Evolutionary conservation across 2,329 filamentous ascomycete species (phyloP), one percentile per base, ranked within the genome.

Genomic region (Myrmaecium sp.): DNA sequence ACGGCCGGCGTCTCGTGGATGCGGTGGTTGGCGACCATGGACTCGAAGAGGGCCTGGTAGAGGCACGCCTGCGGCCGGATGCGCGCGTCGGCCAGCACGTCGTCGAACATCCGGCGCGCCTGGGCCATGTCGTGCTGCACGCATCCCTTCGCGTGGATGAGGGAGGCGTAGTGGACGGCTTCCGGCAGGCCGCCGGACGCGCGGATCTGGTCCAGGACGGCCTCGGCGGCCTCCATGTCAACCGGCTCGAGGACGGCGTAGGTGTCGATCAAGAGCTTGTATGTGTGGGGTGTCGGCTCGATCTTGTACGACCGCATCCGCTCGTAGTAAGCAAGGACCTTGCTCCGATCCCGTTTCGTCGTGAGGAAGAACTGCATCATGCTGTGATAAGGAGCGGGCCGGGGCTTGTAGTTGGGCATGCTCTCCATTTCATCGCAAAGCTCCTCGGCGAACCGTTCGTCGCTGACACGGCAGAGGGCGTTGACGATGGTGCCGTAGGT

Each of bases 311-410:
- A 65, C 49, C 76, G 72, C 89, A 98, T 95, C 35, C 86, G 80
- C 53, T 92, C 76, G 48, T 92, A 95, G 64, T 95, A 98, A 17
- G 74, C 66, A 14, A 98, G 65, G 4, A 94, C 86, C 69, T 95
- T 95, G 51, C 65, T 60, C 57, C 89, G 86, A 52, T 98, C 86
- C 28, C 83, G 81, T 69, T 95, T 95, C 29, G 86, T 95, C 30
- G 81, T 92, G 39, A 95, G 64, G 69, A 95, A 98, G 60, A 93
- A 95, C 51, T 98, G 89, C 72, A 98, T 98, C 74, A 98, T 79
- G 55, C 82, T 92, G 63, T 98, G 94, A 65, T 98, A 98, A 1
- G 89, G 89, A 14, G 89, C 89, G 14, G 89, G 84, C 6, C 89
- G 77, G 21, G 89, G 82, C 63, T 94, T 95, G 69, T 98, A 98